Evolutionary conservation across 2,329 filamentous ascomycete genomes (phyloP).

Genomic region (Fusarium siculi): DNA sequence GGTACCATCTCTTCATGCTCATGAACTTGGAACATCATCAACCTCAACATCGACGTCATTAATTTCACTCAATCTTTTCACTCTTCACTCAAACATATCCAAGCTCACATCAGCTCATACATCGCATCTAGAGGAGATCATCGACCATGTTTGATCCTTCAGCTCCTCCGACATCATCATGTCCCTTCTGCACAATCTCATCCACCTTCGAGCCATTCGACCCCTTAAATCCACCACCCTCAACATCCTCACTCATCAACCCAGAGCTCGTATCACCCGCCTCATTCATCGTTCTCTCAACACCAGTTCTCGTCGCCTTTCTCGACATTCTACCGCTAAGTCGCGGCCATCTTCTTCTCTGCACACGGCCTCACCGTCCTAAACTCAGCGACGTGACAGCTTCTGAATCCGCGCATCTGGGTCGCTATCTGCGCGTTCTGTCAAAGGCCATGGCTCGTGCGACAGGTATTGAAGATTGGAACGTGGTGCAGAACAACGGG

Average conservation of each 20-base stretch:
- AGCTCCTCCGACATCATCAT: constrained; percentile 52
- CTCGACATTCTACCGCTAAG: constrained; percentile 93
- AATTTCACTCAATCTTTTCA: not conserved
- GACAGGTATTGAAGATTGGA: constrained; percentile 85
- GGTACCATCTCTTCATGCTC: constrained; percentile 28
- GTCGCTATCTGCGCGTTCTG: constrained; percentile 75
- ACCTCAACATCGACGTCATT: not conserved
- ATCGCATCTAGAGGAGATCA: not conserved
- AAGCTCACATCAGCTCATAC: not conserved
- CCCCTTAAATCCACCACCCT: constrained; percentile 55
- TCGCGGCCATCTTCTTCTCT: constrained; percentile 83
- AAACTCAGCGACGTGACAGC: constrained; percentile 79
- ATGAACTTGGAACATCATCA: constrained; percentile 15
- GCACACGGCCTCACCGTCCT: constrained; percentile 78
- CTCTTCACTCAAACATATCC: not conserved
- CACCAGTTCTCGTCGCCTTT: constrained; percentile 82
- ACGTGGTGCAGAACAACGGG: constrained; percentile 96
- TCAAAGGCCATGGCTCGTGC: constrained; percentile 75
- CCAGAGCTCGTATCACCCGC: constrained; percentile 54
- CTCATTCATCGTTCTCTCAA: constrained; percentile 79
- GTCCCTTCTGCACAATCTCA: constrained; percentile 73
- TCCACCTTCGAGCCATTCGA: constrained; percentile 59
- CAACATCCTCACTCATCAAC: constrained; percentile 46
- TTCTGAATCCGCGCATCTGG: constrained; percentile 73
- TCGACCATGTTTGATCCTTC: constrained; percentile 51